A percentile compares a stretch with the other conserved stretches of the same genome.
These are phyloP conservation scores for Dactylellina sp. DNA, from an alignment of 2,329 filamentous ascomycete genomes.

Conservation along the genomic window DNA sequence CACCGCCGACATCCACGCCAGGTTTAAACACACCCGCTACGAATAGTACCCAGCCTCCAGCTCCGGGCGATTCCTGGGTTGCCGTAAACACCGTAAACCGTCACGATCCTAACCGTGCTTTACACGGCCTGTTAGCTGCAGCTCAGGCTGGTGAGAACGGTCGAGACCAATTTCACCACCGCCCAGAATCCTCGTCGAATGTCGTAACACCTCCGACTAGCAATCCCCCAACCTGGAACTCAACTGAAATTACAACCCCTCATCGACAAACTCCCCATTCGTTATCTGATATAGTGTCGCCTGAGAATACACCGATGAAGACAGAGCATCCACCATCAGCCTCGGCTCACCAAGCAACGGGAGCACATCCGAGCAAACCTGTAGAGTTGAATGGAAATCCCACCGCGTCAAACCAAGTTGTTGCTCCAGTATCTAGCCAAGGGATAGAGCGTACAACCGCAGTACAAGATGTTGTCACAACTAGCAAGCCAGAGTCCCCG, in stretches of 20 bases:
- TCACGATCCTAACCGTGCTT: slow-evolving; percentile 36
- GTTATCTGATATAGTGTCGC: slow-evolving; percentile 28
- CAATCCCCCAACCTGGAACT: slow-evolving; percentile 32
- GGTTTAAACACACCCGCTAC: slow-evolving; percentile 6
- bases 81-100: slow-evolving; percentile 50
- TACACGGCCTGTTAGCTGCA: slow-evolving; percentile 43
- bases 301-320: slow-evolving; percentile 24
- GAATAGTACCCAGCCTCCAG: slow-evolving; percentile 5
- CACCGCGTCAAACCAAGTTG: neutral
- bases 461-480: slow-evolving; percentile 4
- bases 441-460: slow-evolving; percentile 1
- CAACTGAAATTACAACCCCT: slow-evolving; percentile 19
- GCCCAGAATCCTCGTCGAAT: slow-evolving; percentile 45
- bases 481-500: slow-evolving; percentile 27
- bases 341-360: neutral
- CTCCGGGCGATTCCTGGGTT: slow-evolving; percentile 51
- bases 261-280: slow-evolving; percentile 32
- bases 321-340: slow-evolving; percentile 15
- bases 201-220: slow-evolving; percentile 36
- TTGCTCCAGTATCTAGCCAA: slow-evolving; percentile 1
- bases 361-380: slow-evolving; percentile 6
- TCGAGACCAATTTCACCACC: slow-evolving; percentile 34
- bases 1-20: slow-evolving; percentile 31
- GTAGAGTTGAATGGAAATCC: slow-evolving; percentile 33
- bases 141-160: slow-evolving; percentile 47